Evolutionary conservation across 1,284 basidiomycete genomes (phyloP), one percentile per base, ranked within the genome.

Genomic region (Pseudozyma sp.): DNA sequence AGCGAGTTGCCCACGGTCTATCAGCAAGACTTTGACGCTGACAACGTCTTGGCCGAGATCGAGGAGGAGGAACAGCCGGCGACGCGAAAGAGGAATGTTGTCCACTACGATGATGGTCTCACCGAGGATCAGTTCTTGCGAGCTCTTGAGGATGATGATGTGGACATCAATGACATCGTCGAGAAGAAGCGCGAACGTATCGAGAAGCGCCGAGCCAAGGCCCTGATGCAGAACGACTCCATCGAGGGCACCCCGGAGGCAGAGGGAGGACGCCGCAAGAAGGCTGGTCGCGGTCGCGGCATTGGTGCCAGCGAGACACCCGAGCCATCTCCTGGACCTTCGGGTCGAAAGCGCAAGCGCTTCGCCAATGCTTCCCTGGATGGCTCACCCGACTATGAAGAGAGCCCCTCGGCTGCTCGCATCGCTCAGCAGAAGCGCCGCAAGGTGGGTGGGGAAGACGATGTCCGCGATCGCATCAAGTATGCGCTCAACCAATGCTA

Each of bases 1-100:
- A 91, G 92, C 56, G 97, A 99, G 85, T 89, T 99, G 36, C 96
- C 97, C 0, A 91, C 93, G 45, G 93, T 94, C 83, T 99, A 98
- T 85, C 92, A 92, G 78, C 90, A 87, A 3, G 93, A 94, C 78
- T 83, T 85, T 70, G 83, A 84, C 48, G 76, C 81, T 18, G 70
- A 78, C 52, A 73, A 73, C 21, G 59, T 76, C 3, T 42, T 70
- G 44, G 63, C 62, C 21, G 82, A 78, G 21, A 68, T 67, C 40
- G 86, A 90, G 0, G 78, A 90, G 25, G 79, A 85, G 59, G 81
- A 85, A 45, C 92, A 85, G 48, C 92, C 93, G 80, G 93, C 93
- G 50, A 90, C 93, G 69, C 94, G 95, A 45, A 91, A 93, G 83
- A 89, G 96, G 63, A 90, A 90, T 63, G 89, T 92, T 36, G 94